A percentile compares a stretch with the other conserved stretches of the same genome.
Conservation (phyloP, 768 basidiomycete species). For the Hygrophoropsis aurantiaca region DNA sequence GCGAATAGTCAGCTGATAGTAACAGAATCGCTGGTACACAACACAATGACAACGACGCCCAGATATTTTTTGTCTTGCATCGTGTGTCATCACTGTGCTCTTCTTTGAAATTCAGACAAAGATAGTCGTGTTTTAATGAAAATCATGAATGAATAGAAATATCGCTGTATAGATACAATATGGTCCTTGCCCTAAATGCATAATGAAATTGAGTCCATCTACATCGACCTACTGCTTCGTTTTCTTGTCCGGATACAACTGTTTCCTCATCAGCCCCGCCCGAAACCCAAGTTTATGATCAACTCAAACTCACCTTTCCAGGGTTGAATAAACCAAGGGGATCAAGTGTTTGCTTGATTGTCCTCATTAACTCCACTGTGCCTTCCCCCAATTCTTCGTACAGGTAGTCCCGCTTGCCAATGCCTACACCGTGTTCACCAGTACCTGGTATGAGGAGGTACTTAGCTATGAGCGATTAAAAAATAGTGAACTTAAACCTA, state of each 20-base stretch:
- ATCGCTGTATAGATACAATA: no score
- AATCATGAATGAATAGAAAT: no score
- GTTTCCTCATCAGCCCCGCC: neutral
- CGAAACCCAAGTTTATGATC: neutral
- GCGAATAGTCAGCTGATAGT: no score
- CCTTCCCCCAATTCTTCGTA: conserved; percentile 78
- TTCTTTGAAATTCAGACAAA: no score
- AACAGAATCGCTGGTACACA: no score
- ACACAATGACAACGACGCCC: no score
- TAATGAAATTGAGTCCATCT: neutral
- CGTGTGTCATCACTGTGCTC: no score
- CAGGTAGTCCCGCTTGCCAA: conserved; percentile 84
- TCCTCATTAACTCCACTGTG: conserved; percentile 83
- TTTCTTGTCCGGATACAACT: conserved; percentile 7
- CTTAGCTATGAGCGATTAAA: neutral
- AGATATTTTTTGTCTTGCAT: no score
- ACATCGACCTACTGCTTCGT: neutral
- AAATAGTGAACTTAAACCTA: conserved; percentile 27
- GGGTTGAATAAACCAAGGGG: conserved; percentile 81
- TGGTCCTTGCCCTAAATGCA: no score
- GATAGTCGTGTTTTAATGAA: no score
- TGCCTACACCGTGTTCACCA: conserved; percentile 85
- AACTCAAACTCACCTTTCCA: conserved; percentile 58
- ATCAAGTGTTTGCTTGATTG: conserved; percentile 72
- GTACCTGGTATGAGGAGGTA: conserved; percentile 45